Evolutionary conservation across 495 filamentous ascomycete species (phyloP), one percentile per base, ranked within the genome.

Genomic region (Letharia columbiana): DNA sequence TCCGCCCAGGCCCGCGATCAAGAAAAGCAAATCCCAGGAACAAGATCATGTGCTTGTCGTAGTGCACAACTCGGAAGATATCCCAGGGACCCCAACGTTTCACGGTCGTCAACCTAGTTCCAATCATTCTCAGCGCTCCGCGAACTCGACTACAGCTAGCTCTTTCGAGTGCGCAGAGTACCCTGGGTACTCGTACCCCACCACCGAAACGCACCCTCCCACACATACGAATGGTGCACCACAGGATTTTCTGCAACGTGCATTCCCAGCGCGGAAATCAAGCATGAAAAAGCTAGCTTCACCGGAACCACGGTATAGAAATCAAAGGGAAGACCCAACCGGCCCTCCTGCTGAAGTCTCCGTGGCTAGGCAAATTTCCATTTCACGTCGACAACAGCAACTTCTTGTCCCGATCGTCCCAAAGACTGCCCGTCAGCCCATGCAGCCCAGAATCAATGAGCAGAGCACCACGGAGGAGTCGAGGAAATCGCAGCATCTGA

Each of bases 321-420:
- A 50, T 6, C 63, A 59, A 59, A 17, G 60, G 28, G 23, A 49
- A 31, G 42, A 59, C 20, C 23, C 20, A n/a, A 40, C 41, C n/a
- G 33, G 40, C 49, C 72, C 75, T 11, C 76, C 82, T 31, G 82
- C 83, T 10, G 82, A 87, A 69, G 74, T 83, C 58, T 84, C 81
- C 23, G 84, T 87, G 66, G 83, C 84, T 4, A 72, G 84, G 13
- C 82, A 85, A 70, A 83, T 87, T 67, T 83, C 80, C 47, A 77
- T 87, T 33, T 85, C 83, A 41, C 71, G 81, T 45, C 78, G 82
- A 70, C 83, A 85, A 74, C 74, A 79, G 2, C 76, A 78, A 70
- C 67, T 85, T 58, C 72, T 86, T 4, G 67, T 71, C 37, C 69
- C 67, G 1, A 60, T 67, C 20, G 57, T 67, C 42, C 61, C 66